Percentiles rank a stretch among this genome's conserved stretches.
Evolutionary conservation across 805 yeast species (phyloP).

Genomic region (Candida xiaguanensis): DNA sequence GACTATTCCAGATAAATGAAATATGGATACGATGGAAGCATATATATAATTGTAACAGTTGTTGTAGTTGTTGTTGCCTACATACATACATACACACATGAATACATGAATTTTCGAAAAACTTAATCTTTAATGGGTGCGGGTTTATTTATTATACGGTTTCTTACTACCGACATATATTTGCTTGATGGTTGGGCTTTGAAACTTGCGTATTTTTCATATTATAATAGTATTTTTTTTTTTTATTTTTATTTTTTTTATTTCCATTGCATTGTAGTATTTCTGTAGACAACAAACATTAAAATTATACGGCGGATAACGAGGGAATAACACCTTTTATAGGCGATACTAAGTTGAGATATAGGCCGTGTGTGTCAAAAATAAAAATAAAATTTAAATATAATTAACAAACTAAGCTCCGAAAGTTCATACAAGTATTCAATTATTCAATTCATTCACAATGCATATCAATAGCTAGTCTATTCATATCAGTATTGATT

Average conservation of each 20-base stretch:
- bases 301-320: background rate
- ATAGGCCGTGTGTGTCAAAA: background rate
- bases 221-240: conserved; percentile 1
- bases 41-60: background rate
- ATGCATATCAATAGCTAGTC: too few relatives aligned
- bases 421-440: too few relatives aligned
- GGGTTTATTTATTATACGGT: background rate
- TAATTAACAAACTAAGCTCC: background rate
- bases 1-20: too few relatives aligned
- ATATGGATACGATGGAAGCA: background rate
- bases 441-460: too few relatives aligned
- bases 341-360: too few relatives aligned
- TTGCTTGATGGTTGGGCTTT: background rate
- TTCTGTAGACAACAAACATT: too few relatives aligned
- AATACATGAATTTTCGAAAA: too few relatives aligned
- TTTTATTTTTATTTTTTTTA: conserved; percentile 1
- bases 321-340: background rate
- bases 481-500: too few relatives aligned
- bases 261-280: background rate
- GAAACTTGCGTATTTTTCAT: background rate
- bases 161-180: background rate
- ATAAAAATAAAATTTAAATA: too few relatives aligned
- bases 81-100: background rate
- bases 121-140: background rate
- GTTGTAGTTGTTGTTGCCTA: background rate